Evolutionary conservation across 306 rosid genomes (phyloP).

Genomic region (Casuarina glauca): DNA sequence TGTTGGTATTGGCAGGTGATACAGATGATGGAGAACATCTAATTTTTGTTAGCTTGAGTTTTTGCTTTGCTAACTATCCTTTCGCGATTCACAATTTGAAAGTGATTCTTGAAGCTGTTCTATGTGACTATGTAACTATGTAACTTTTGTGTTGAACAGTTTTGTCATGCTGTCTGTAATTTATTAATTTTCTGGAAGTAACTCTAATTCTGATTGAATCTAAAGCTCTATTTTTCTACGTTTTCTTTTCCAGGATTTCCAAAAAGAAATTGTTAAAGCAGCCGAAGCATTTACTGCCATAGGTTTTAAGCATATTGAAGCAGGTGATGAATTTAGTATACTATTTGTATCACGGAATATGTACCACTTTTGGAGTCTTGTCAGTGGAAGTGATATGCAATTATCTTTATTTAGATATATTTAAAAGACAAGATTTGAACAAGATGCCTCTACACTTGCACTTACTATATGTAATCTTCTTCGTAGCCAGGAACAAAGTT

Average conservation of each 20-base stretch:
- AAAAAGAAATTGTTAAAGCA: conserved; percentile 84
- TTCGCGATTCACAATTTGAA: not conserved
- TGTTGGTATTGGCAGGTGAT: not conserved
- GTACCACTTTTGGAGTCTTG: not conserved
- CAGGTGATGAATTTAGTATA: conserved; percentile 61
- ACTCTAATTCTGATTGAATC: not conserved
- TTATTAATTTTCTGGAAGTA: not conserved
- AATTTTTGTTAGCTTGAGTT: not conserved
- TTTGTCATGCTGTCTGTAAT: not conserved
- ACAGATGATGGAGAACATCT: not conserved
- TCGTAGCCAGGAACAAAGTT: conserved; percentile 91
- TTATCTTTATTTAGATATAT: conserved; percentile 17
- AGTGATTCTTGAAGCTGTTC: not conserved
- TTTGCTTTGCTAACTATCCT: not conserved
- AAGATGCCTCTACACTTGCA: not conserved
- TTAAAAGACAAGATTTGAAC: conserved; percentile 18
- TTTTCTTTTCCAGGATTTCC: conserved; percentile 77
- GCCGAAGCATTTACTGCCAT: conserved; percentile 82
- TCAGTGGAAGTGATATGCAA: conserved; percentile 10
- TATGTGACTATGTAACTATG: not conserved
- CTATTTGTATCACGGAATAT: not conserved
- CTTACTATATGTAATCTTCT: conserved; percentile 25
- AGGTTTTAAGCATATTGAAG: conserved; percentile 85
- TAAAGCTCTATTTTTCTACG: conserved; percentile 7
- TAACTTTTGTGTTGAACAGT: not conserved